Evolutionary conservation across 2,329 filamentous ascomycete species (phyloP).

Genomic region (Aspergillus sp.): DNA sequence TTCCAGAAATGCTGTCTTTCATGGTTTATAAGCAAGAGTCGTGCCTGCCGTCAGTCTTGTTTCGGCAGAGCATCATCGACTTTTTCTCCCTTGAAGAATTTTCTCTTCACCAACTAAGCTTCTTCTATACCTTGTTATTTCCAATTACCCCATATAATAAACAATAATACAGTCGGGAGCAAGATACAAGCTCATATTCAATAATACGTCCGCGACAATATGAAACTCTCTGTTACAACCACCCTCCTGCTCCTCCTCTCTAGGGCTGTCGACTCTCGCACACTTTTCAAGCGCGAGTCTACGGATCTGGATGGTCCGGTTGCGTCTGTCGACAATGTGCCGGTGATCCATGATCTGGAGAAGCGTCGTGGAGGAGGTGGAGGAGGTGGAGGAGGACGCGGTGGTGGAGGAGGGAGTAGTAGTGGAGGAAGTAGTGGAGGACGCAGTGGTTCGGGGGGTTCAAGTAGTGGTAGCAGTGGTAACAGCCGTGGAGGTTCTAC

Average conservation of each 20-base stretch:
- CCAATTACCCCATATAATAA: too few species aligned
- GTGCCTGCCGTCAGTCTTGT: too few species aligned
- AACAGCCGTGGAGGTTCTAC: slow-evolving; percentile 15
- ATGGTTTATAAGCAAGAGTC: too few species aligned
- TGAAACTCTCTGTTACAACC: slow-evolving; percentile 25
- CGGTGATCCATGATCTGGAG: slow-evolving; percentile 25
- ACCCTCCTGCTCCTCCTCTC: slow-evolving; percentile 23
- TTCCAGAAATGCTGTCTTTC: too few species aligned
- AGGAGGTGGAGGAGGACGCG: slow-evolving; percentile 25
- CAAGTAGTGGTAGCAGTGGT: slow-evolving; percentile 11
- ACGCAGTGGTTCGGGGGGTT: slow-evolving; percentile 15
- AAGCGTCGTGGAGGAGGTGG: slow-evolving; percentile 45
- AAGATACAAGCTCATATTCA: too few species aligned
- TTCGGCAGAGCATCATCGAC: too few species aligned
- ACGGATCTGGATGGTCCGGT: slow-evolving; percentile 16
- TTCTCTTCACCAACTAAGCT: too few species aligned
- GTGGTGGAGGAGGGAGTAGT: slow-evolving; percentile 20
- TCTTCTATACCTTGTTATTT: too few species aligned
- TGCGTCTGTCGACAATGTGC: slow-evolving; percentile 5
- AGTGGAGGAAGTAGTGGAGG: slow-evolving; percentile 12
- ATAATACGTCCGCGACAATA: slow-evolving; percentile 7
- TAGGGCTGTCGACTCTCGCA: slow-evolving; percentile 20
- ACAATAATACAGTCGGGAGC: too few species aligned
- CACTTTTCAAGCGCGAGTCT: slow-evolving; percentile 11
- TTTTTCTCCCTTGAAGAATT: too few species aligned